A percentile compares a stretch with the other conserved stretches of the same genome.
phyloP scores from a whole-genome alignment of 1,284 basidiomycete species.

The Fomitiporia mediterranea region DNA sequence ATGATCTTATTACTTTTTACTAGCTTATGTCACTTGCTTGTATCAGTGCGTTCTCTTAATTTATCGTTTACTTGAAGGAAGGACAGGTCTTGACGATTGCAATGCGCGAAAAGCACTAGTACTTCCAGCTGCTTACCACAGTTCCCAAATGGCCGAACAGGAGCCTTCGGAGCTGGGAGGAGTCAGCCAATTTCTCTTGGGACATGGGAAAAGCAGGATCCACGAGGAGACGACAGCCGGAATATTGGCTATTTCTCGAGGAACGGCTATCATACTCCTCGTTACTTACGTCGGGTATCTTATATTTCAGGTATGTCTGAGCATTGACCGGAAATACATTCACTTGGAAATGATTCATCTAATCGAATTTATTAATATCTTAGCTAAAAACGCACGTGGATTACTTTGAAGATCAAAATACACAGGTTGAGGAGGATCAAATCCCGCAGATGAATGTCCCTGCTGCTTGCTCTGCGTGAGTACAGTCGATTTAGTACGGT shows the following conservation, averaged over 20 bases:
- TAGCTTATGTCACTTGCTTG: constrained; percentile 85
- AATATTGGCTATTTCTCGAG: constrained; percentile 75
- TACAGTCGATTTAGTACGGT: constrained; percentile 18
- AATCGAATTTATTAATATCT: constrained; percentile 22
- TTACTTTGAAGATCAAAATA: constrained; percentile 38
- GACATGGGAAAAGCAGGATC: constrained; percentile 28
- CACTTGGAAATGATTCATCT: not conserved
- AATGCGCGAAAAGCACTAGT: constrained; percentile 56
- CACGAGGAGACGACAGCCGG: constrained; percentile 43
- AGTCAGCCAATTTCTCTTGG: constrained; percentile 6
- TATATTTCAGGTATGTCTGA: constrained; percentile 59
- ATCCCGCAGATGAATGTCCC: constrained; percentile 62
- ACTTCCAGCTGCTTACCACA: constrained; percentile 84
- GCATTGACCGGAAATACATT: too few species aligned
- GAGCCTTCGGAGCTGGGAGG: not conserved
- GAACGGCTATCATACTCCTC: constrained; percentile 80
- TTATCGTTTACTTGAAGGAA: too few species aligned
- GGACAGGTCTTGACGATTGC: not conserved
- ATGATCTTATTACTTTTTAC: constrained; percentile 54
- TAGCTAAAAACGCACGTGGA: constrained; percentile 49
- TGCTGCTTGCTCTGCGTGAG: constrained; percentile 56
- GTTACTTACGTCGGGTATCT: constrained; percentile 80
- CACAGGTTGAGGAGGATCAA: constrained; percentile 48
- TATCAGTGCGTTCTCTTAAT: constrained; percentile 62
- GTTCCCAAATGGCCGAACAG: constrained; percentile 34